phyloP scores from a whole-genome alignment of 1,139 yeast genomes.

The Hansenula lynferdii region DNA sequence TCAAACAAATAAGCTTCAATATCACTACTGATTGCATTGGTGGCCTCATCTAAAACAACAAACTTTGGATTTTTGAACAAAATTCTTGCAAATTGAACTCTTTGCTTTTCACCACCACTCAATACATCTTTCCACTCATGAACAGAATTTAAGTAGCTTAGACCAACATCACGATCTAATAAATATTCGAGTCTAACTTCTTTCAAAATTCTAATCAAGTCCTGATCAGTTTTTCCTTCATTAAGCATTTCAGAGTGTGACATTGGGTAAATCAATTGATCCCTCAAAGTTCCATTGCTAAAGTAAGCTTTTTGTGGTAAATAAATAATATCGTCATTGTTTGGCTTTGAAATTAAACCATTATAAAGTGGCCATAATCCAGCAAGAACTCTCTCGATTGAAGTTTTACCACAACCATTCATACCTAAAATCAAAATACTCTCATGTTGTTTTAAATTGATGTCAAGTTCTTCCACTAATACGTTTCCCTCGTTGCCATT shows the following conservation, averaged over 20 bases:
- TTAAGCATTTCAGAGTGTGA: constrained; percentile 75
- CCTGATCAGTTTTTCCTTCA: constrained; percentile 66
- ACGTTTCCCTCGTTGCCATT: constrained; percentile 51
- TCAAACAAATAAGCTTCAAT: constrained; percentile 89
- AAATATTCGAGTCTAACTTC: constrained; percentile 81
- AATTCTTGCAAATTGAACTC: constrained; percentile 85
- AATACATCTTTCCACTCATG: constrained; percentile 90
- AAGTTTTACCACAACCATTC: constrained; percentile 88
- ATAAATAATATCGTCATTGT: constrained; percentile 64
- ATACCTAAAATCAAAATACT: constrained; percentile 80
- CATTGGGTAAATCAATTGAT: constrained; percentile 83
- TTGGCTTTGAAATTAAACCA: constrained; percentile 80
- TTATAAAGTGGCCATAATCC: constrained; percentile 90
- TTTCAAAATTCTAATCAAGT: constrained; percentile 60
- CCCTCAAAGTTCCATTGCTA: constrained; percentile 77
- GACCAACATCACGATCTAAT: constrained; percentile 38
- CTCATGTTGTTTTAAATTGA: constrained; percentile 59
- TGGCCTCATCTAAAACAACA: constrained; percentile 87
- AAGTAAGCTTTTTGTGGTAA: constrained; percentile 81
- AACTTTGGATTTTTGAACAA: constrained; percentile 77
- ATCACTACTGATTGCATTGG: constrained; percentile 89
- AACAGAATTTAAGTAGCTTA: constrained; percentile 35
- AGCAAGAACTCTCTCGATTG: constrained; percentile 78
- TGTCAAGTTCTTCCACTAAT: constrained; percentile 56
- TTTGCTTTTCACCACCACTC: constrained; percentile 94